phyloP scores from a whole-genome alignment of 352 stramenopile genomes.

The Aphanomyces astaci region DNA sequence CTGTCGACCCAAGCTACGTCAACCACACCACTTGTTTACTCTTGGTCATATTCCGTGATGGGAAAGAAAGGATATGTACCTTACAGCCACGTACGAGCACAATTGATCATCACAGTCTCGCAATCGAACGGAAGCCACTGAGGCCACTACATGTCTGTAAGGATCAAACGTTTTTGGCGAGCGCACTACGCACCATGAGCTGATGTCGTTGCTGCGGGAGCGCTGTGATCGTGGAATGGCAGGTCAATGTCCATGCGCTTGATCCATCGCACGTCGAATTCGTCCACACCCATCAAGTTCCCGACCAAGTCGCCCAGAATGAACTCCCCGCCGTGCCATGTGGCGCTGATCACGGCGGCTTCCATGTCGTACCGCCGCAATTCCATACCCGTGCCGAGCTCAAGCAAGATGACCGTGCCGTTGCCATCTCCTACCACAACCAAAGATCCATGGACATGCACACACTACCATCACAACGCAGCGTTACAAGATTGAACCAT shows the following conservation, averaged over 20 bases:
- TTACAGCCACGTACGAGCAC: conserved; percentile 17
- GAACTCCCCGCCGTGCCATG: conserved; percentile 10
- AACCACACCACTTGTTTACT: no score
- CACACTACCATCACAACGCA: background rate
- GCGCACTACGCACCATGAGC: no score
- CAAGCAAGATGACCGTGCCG: conserved; percentile 4
- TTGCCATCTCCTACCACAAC: conserved; percentile 3
- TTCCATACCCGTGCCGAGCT: conserved; percentile 4
- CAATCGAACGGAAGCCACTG: conserved; percentile 3
- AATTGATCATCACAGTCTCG: conserved; percentile 10
- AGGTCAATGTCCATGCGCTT: conserved; percentile 10
- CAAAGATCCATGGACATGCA: background rate
- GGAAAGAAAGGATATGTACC: background rate
- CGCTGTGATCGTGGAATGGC: background rate
- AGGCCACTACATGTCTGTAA: no score
- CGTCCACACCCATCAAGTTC: conserved; percentile 11
- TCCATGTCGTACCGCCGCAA: conserved; percentile 19
- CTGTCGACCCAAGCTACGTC: conserved; percentile 13
- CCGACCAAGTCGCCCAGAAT: conserved; percentile 13
- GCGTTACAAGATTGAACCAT: no score
- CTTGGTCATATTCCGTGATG: background rate
- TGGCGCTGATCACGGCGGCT: background rate
- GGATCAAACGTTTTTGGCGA: no score
- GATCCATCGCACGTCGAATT: conserved; percentile 10
- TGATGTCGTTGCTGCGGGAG: background rate